Evolutionary conservation across 352 stramenopile species (phyloP), one percentile per base, ranked within the genome.

Genomic region (Phytophthora litchii): DNA sequence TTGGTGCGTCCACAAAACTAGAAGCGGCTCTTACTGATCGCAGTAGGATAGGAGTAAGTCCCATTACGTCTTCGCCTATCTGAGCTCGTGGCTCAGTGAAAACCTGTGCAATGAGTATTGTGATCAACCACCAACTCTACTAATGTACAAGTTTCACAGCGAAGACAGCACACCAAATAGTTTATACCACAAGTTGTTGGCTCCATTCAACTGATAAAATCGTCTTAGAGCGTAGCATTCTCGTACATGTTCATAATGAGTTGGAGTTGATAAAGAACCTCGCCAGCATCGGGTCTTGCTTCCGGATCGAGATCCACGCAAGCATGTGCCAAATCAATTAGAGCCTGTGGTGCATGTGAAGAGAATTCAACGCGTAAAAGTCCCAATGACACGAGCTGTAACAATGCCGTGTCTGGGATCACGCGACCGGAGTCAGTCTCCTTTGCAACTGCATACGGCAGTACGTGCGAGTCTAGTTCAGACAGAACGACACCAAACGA

Each of bases 401-500:
- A 56, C 13, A 86, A 32, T 9, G 61, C 70, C 0, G 57, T 67
- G 19, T 78, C 70, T 12, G 66, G 52, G 17, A 78, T 60, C 31
- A 55, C 32, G 2, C 57, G 56, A n/a, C 56, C 67, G 0, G 49
- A 64, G 14, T 67, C 47, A 1, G 63, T 63, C 45, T 64, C 37
- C 17, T 71, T 69, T 1, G 64, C 36, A 0, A 35, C 52, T 6
- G 53, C 40, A 32, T 73, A 76, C 19, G 60, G 74, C 32, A 72
- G 9, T n/a, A 60, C 17, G 34, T 84, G 72, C 25, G 74, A 69
- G 52, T 84, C 74, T 14, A 84, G 41, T 25, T 84, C 74, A 0
- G 60, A 73, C 2, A 81, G 40, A 17, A 84, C 58, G 14, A 84
- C 58, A 14, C 72, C 75, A 38, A 84, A 82, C 32, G 75, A 84